Base-by-base conservation (phyloP, 83 land plant species). In the Picea engelmannii region DNA sequence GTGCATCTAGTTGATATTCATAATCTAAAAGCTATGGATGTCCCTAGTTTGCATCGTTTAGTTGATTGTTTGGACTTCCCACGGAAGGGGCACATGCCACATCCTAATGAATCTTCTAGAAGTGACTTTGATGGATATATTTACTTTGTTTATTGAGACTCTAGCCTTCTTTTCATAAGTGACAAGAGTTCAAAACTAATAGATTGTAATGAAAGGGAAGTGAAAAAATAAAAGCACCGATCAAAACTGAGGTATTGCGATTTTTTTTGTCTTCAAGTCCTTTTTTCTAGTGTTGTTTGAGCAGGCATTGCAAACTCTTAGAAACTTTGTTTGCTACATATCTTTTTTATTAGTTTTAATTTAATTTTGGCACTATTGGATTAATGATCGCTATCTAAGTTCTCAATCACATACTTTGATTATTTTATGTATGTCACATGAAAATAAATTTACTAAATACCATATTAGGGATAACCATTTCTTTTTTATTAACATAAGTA, bases 41-140 rank as follows among this genome's bases (percentile, higher is more conserved):
- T n/a, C n/a, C n/a, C 83, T 21, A 97, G 96, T 21, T 84, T 96
- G 84, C 89, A 88, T 67, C 92, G 91, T 86, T 88, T 96, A 64
- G 89, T 89, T 61, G 99, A 98, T 78, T 98, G 99, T 66, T 61
- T 98, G 61, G 93, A 96, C 4, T 96, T 98, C 47, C 99, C 99
- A 66, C 98, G 92, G 65, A 91, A 90, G 59, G 99, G 99, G 17
- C 87, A 63, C 99, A 96, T 79, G 82, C 95, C 17, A 88, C 93
- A n/a, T n/a, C n/a, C n/a, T n/a, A n/a, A n/a, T 84, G 98, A 96
- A 84, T 96, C 96, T 42, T 96, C 99, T 61, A 98, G 99, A 40
- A 91, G 95, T 90, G 99, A 96, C 66, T 86, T 96, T 16, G 99
- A 96, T 87, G 99, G 96, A 42, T 98, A 96, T 70, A 79, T 93